Conservation (phyloP, 2,329 filamentous ascomycete species). For the Fusarium proliferatum region DNA sequence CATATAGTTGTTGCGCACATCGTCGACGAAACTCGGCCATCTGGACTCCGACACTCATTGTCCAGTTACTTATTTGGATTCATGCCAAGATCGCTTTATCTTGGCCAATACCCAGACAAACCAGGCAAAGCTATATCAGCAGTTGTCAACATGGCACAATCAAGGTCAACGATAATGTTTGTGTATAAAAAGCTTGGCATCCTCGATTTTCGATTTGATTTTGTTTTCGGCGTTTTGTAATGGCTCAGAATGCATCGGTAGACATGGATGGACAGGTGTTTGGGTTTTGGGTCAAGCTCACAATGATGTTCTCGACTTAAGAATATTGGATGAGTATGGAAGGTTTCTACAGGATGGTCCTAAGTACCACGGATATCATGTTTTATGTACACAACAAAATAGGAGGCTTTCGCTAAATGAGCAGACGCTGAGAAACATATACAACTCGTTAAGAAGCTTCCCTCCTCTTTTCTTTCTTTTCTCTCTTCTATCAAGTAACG, state of each 20-base stretch:
- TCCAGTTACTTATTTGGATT: background rate
- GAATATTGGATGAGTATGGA: conserved; percentile 1
- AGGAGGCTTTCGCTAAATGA: conserved; percentile 31
- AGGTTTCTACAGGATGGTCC: conserved; percentile 11
- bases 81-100: background rate
- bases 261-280: conserved; percentile 10
- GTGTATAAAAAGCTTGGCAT: conserved; percentile 1
- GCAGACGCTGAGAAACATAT: conserved; percentile 22
- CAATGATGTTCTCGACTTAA: background rate
- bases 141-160: background rate
- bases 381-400: conserved; percentile 35
- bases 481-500: conserved; percentile 16
- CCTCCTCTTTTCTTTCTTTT: conserved; percentile 19
- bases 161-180: background rate
- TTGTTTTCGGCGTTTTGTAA: background rate
- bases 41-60: background rate
- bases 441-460: conserved; percentile 18
- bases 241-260: conserved; percentile 4
- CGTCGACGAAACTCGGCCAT: background rate
- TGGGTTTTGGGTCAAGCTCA: background rate
- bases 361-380: conserved; percentile 34
- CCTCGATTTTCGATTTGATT: background rate
- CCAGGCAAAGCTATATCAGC: background rate
- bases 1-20: background rate
- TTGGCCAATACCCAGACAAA: background rate